These are phyloP conservation scores for Cucumis cinereus DNA, from an alignment of 306 rosid genomes.

Conservation along the genomic window DNA sequence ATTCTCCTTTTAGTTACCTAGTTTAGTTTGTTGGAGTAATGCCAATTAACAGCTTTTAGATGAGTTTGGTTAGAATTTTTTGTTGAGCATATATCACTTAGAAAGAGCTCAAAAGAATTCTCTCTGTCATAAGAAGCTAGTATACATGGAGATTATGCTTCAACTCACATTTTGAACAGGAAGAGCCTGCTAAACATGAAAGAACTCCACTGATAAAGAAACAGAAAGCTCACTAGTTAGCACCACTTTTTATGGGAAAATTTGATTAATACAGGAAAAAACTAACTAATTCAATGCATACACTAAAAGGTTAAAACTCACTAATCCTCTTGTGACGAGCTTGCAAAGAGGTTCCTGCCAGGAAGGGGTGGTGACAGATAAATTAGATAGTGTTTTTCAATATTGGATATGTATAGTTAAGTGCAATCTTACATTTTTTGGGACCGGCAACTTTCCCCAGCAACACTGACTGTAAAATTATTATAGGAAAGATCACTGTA, in stretches of 20 bases:
- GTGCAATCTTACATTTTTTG: constrained; percentile 33
- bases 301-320: constrained; percentile 19
- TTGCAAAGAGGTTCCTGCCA: constrained; percentile 44
- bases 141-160: neutral
- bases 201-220: constrained; percentile 25
- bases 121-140: neutral
- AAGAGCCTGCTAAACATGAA: constrained; percentile 21
- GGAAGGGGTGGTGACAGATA: neutral
- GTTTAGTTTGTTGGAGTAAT: neutral
- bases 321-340: constrained; percentile 26
- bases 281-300: neutral
- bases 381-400: neutral
- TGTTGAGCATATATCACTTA: neutral
- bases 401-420: neutral
- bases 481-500: constrained; percentile 49
- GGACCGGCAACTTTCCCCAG: constrained; percentile 26
- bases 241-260: neutral
- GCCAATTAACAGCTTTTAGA: neutral
- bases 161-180: constrained; percentile 4
- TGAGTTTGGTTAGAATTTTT: neutral
- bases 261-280: neutral
- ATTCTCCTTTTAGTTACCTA: neutral
- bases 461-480: constrained; percentile 23
- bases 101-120: neutral
- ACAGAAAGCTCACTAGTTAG: neutral